A percentile compares a stretch with the other conserved stretches of the same genome.
phyloP scores from a whole-genome alignment of 148 eudicot genomes.

The Amaranthus palmeri region DNA sequence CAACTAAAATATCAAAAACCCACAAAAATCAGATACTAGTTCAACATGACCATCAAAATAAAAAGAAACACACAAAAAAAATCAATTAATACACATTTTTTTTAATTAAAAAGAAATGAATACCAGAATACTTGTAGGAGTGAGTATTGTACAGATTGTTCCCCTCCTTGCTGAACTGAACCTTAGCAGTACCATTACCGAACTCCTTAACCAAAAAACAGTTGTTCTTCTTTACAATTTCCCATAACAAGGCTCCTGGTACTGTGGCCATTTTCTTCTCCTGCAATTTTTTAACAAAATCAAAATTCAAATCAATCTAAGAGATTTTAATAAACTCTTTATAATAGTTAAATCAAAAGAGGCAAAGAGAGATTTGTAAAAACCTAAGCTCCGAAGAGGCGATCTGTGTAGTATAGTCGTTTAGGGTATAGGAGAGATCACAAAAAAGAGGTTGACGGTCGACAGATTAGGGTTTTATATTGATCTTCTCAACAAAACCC shows the following conservation, averaged over 20 bases:
- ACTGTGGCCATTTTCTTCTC: slow-evolving; percentile 60
- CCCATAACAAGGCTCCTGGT: slow-evolving; percentile 89
- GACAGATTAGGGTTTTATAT: slow-evolving; percentile 29
- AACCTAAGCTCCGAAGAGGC: slow-evolving; percentile 13
- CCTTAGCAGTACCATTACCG: slow-evolving; percentile 68
- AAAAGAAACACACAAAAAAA: too few species aligned
- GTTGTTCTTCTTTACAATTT: slow-evolving; percentile 92
- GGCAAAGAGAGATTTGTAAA: not conserved
- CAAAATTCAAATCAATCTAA: not conserved
- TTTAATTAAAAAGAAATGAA: not conserved
- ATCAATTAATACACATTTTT: too few species aligned
- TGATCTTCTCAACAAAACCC: slow-evolving; percentile 16
- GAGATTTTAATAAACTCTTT: not conserved
- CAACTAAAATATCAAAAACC: not conserved
- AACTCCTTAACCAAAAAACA: slow-evolving; percentile 82
- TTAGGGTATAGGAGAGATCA: slow-evolving; percentile 3
- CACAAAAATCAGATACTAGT: too few species aligned
- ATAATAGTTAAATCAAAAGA: not conserved
- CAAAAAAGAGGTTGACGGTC: not conserved
- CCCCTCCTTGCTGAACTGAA: slow-evolving; percentile 72
- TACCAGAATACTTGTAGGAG: slow-evolving; percentile 91
- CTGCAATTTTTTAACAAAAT: not conserved
- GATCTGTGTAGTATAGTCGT: not conserved
- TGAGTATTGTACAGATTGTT: slow-evolving; percentile 83
- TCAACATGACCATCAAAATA: too few species aligned